Evolutionary conservation across 202 grass and related monocot genomes (phyloP), one percentile per base, ranked within the genome.

Genomic region (Elaeis oleifera): DNA sequence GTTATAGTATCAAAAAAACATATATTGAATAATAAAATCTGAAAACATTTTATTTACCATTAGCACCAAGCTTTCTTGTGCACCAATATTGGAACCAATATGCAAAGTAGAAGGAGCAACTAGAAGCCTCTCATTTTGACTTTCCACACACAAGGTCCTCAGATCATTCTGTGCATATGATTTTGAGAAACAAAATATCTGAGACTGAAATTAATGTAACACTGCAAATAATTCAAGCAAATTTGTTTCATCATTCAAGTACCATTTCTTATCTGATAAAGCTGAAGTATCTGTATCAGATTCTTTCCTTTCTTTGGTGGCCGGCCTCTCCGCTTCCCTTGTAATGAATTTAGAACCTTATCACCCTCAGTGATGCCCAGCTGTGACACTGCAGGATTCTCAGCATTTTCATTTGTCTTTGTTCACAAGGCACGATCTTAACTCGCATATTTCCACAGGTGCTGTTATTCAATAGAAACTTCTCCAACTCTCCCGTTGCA

Each of bases 301-400:
- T 39, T 39, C 9, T 65, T 51, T 39, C 63, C 51, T 52, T 52
- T 65, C 49, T 65, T 65, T 13, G 63, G 63, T 15, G 63, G 63
- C 3, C 63, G 63, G 52, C 63, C 63, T 65, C 63, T 65, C 63
- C 23, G 63, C 23, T 52, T 65, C 48, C 50, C 51, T 65, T 65
- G 63, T 22, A 50, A 28, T 1, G 16, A 65, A 65, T 23, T 65
- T 15, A 51, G 63, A 18, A 28, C 6, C 4, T 51, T 65, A 27
- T 36, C 16, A 27, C 23, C 20, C 26, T 15, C 16, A 28, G 23
- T 13, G 5, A 15, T 52, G 21, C 15, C 48, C 16, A 28, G 13
- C n/a, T 51, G 49, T 16, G 32, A 18, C 13, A 48, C 4, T 15
- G 23, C 28, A 62, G 52, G 23, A 25, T 65, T 36, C 51, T 65